phyloP scores from a whole-genome alignment of 257 asterid genomes.

The Catharanthus roseus region DNA sequence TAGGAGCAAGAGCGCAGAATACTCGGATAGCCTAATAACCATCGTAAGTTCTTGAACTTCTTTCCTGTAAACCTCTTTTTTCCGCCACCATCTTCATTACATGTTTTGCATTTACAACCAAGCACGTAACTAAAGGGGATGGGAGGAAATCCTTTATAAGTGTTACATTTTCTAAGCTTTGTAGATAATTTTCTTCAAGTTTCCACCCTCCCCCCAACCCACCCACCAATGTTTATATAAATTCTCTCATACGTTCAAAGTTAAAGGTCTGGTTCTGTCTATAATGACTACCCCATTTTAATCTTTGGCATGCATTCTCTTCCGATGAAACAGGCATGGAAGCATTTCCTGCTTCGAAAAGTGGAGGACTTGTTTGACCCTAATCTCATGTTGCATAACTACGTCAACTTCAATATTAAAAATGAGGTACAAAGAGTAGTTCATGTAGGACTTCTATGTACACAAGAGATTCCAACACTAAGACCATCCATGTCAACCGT shows the following conservation, averaged over 20 bases:
- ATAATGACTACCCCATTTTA: background rate
- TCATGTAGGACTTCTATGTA: constrained; percentile 35
- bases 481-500: constrained; percentile 35
- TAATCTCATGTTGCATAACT: constrained; percentile 31
- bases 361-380: constrained; percentile 39
- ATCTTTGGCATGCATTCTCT: background rate
- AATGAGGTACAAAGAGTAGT: constrained; percentile 28
- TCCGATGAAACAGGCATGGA: constrained; percentile 32
- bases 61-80: background rate
- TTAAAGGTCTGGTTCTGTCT: too few relatives aligned
- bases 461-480: constrained; percentile 28
- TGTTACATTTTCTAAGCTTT: too few relatives aligned
- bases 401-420: constrained; percentile 13
- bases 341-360: constrained; percentile 25
- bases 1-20: constrained; percentile 24
- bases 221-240: too few relatives aligned
- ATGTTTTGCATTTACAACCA: too few relatives aligned
- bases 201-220: too few relatives aligned
- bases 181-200: too few relatives aligned
- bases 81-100: background rate
- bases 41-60: constrained; percentile 17
- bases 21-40: constrained; percentile 27
- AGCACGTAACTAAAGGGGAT: too few relatives aligned
- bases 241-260: too few relatives aligned
- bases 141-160: too few relatives aligned